Evolutionary conservation across 2,329 filamentous ascomycete genomes (phyloP).

Genomic region (Neurospora sp.): DNA sequence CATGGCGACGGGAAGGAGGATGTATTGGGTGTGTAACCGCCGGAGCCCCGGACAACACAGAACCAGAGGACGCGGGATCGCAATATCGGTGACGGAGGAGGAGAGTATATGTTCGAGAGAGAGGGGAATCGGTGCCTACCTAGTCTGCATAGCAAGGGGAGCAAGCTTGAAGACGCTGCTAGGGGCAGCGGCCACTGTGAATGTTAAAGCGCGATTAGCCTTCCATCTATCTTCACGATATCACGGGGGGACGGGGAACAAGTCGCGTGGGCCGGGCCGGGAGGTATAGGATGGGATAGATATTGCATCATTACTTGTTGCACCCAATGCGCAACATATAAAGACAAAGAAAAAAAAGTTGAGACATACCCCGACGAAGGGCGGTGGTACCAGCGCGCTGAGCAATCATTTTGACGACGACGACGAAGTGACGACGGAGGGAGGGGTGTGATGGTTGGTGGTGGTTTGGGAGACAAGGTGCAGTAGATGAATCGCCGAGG

Average conservation of each 20-base stretch:
- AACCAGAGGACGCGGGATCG: background rate
- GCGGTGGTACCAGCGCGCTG: slow-evolving; percentile 48
- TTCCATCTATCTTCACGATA: background rate
- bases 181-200: slow-evolving; percentile 8
- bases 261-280: background rate
- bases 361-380: slow-evolving; percentile 44
- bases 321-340: slow-evolving; percentile 1
- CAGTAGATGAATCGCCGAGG: background rate
- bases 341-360: background rate
- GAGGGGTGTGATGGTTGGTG: slow-evolving; percentile 4
- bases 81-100: background rate
- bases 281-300: background rate
- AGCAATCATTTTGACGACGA: slow-evolving; percentile 38
- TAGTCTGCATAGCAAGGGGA: slow-evolving; percentile 32
- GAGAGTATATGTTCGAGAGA: background rate
- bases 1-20: background rate
- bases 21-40: background rate
- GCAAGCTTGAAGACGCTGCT: slow-evolving; percentile 36
- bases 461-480: slow-evolving; percentile 9
- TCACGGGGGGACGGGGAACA: background rate
- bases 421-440: slow-evolving; percentile 9
- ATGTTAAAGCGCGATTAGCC: slow-evolving; percentile 5
- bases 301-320: background rate
- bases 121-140: slow-evolving; percentile 26
- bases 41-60: background rate